Evolutionary conservation across 2,329 filamentous ascomycete species (phyloP).

Genomic region (Fusarium citri): DNA sequence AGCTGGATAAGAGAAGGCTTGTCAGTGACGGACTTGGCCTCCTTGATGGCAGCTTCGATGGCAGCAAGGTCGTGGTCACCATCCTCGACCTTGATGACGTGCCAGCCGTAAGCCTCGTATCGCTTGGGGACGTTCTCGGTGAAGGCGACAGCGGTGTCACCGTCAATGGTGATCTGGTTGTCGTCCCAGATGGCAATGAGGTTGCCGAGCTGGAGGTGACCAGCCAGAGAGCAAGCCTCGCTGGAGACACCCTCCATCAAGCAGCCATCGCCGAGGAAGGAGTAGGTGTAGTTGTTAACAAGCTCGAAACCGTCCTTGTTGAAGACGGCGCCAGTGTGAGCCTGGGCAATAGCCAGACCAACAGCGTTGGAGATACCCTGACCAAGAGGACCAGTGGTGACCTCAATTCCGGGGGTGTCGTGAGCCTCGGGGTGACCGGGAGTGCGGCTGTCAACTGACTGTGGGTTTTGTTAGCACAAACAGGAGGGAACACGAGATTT

Average conservation of each 20-base stretch:
- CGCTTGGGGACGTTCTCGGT: conserved; percentile 96
- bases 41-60: conserved; percentile 89
- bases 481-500: neutral
- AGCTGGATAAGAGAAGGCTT: conserved; percentile 98
- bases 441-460: conserved; percentile 77
- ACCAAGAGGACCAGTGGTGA: conserved; percentile 96
- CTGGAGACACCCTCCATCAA: conserved; percentile 97
- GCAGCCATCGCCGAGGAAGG: conserved; percentile 97
- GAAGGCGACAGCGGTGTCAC: conserved; percentile 95
- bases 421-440: conserved; percentile 97
- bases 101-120: conserved; percentile 98
- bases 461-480: conserved; percentile 21
- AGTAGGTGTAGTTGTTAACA: conserved; percentile 96
- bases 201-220: conserved; percentile 97
- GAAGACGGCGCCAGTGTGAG: conserved; percentile 89
- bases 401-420: conserved; percentile 96
- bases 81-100: conserved; percentile 84
- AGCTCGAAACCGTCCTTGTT: conserved; percentile 96
- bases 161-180: conserved; percentile 96
- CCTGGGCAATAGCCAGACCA: conserved; percentile 96
- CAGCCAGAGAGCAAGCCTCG: conserved; percentile 91
- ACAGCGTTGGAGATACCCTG: conserved; percentile 98
- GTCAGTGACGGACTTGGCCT: conserved; percentile 88
- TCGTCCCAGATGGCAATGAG: conserved; percentile 97
- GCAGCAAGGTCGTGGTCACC: conserved; percentile 88